Base-by-base conservation (phyloP, 176 grass and related monocot species). In the Oropetium thomaeum region DNA sequence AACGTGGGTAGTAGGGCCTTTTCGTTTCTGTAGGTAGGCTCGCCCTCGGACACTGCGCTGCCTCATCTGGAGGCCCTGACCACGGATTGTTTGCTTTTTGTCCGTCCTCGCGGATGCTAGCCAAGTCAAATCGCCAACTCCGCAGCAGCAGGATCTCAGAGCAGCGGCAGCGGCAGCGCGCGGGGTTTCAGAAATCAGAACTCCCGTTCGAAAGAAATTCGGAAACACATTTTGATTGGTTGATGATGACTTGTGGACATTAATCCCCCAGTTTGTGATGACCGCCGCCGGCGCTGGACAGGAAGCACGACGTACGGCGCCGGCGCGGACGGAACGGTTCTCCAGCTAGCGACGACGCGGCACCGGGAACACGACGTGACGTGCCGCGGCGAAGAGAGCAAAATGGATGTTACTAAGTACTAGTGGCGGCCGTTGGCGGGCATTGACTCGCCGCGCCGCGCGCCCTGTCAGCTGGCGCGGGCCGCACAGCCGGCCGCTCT, bases 1-100 rank as follows among this genome's bases (percentile, higher is more conserved):
- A 37, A 83, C 79, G 68, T 62, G 73, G 44, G 71, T 67, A 42
- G 82, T 64, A 58, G 83, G 70, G 62, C 52, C 44, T 31, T 30
- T 41, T 30, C 15, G n/a, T n/a, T n/a, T n/a, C n/a, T n/a, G n/a
- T n/a, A n/a, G 5, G 48, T 71, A 72, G 60, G 49, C 57, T 20
- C 22, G n/a, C n/a, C 55, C 26, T 86, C 73, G 71, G 54, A 13
- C 26, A 1, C 44, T 7, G 55, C 43, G 71, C 63, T 11, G 71
- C 65, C 54, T 40, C 10, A 27, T 55, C 26, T n/a, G n/a, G n/a
- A n/a, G n/a, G n/a, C n/a, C n/a, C n/a, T 58, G 62, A 25, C 58
- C 33, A 10, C 33, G 60, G 70, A 66, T 41, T 33, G 69, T 55
- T 33, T 49, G n/a, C n/a, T 17, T 35, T 5, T 51, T 65, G 74